These are phyloP conservation scores for Thelonectria olida DNA, from an alignment of 2,329 filamentous ascomycete species.

Conservation along the genomic window DNA sequence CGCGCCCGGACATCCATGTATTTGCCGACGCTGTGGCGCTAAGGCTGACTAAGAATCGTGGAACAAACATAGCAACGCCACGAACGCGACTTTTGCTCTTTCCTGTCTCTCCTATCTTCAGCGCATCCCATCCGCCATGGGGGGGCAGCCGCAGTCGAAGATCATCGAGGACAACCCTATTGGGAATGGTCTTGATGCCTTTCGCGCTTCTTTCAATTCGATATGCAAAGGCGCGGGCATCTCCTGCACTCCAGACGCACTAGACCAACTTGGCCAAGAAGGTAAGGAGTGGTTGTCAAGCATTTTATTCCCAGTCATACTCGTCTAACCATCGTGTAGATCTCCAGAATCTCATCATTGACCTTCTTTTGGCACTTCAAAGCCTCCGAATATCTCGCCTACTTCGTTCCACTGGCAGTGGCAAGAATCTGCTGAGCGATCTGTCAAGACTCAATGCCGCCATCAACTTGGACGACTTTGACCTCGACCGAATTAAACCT, in stretches of 20 bases:
- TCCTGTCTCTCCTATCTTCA: too few species aligned
- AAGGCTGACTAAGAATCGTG: too few species aligned
- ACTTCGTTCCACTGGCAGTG: background rate
- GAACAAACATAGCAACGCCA: too few species aligned
- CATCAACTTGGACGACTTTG: constrained; percentile 22
- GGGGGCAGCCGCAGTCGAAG: background rate
- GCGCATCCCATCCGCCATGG: too few species aligned
- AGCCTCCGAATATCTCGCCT: background rate
- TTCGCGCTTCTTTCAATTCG: constrained; percentile 37
- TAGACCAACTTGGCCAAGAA: constrained; percentile 32
- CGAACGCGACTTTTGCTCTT: too few species aligned
- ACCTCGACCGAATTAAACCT: constrained; percentile 43
- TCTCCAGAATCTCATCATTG: constrained; percentile 34
- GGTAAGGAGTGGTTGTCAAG: too few species aligned
- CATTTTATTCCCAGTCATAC: background rate
- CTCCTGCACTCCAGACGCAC: constrained; percentile 25
- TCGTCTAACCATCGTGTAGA: constrained; percentile 34
- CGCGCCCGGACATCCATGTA: too few species aligned
- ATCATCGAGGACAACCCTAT: constrained; percentile 43
- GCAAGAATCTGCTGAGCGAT: constrained; percentile 1
- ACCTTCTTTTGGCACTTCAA: constrained; percentile 37
- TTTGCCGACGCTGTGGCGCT: too few species aligned
- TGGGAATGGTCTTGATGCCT: constrained; percentile 39
- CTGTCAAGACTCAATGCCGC: background rate
- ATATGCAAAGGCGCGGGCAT: constrained; percentile 32